Percentiles rank a stretch among this genome's conserved stretches.
phyloP scores from a whole-genome alignment of 495 filamentous ascomycete species.

The Aspergillus hancockii region DNA sequence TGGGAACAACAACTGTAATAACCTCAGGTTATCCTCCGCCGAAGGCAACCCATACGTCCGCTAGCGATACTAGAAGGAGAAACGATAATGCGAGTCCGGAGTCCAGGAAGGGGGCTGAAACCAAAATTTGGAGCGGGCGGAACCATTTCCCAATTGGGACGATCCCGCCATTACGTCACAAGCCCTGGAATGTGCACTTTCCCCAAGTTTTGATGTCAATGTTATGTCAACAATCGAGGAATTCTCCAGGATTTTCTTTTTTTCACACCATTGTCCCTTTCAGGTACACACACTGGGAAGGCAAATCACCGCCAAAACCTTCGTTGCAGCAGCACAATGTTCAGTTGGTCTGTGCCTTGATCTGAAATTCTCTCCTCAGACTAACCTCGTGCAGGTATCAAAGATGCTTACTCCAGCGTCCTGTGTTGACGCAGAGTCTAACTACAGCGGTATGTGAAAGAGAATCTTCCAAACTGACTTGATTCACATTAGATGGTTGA shows the following conservation, averaged over 20 bases:
- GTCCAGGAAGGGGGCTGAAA: no score
- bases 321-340: not conserved
- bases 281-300: not conserved
- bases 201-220: not conserved
- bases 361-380: not conserved
- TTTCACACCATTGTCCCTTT: not conserved
- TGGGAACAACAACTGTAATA: no score
- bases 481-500: not conserved
- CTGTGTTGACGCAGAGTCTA: not conserved
- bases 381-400: not conserved
- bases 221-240: not conserved
- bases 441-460: not conserved
- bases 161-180: not conserved
- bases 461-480: no score
- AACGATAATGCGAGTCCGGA: no score
- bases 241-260: not conserved
- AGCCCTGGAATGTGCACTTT: not conserved
- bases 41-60: no score
- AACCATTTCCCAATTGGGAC: not conserved
- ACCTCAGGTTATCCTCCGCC: no score
- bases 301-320: not conserved
- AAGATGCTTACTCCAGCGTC: conserved; percentile 1
- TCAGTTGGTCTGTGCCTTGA: not conserved
- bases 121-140: not conserved
- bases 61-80: no score